Evolutionary conservation across 139 green algal species (phyloP).

Genomic region (Closterium sp.): DNA sequence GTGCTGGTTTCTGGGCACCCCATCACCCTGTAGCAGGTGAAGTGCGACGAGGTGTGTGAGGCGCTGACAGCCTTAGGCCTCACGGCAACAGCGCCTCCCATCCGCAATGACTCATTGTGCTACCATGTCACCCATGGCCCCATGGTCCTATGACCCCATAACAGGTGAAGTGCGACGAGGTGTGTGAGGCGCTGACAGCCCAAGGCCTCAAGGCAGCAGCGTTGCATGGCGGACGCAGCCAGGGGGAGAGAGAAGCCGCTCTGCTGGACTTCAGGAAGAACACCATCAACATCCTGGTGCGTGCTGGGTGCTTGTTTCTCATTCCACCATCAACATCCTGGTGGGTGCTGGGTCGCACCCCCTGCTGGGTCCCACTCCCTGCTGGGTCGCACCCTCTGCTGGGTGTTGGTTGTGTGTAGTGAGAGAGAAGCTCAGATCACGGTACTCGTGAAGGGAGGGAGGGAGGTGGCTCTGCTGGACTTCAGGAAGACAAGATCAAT

Average conservation of each 20-base stretch:
- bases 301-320: neutral
- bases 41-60: slow-evolving; percentile 70
- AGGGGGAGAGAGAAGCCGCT: slow-evolving; percentile 72
- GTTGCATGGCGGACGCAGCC: slow-evolving; percentile 74
- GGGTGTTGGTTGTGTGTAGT: too few species aligned
- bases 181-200: slow-evolving; percentile 66
- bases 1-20: too few species aligned
- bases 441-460: too few species aligned
- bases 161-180: slow-evolving; percentile 62
- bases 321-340: neutral
- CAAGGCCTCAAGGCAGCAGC: slow-evolving; percentile 68
- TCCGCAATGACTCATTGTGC: too few species aligned
- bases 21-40: too few species aligned
- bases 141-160: too few species aligned
- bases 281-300: slow-evolving; percentile 54
- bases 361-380: too few species aligned
- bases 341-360: neutral
- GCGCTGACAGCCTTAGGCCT: slow-evolving; percentile 66
- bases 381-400: too few species aligned
- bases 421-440: too few species aligned
- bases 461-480: too few species aligned
- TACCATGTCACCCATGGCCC: too few species aligned
- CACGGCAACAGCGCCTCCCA: slow-evolving; percentile 59
- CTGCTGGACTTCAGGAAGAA: slow-evolving; percentile 71
- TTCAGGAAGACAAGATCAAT: too few species aligned